Evolutionary conservation across 352 stramenopile genomes (phyloP), one percentile per base, ranked within the genome.

Genomic region (Phytophthora macrochlamydospora): DNA sequence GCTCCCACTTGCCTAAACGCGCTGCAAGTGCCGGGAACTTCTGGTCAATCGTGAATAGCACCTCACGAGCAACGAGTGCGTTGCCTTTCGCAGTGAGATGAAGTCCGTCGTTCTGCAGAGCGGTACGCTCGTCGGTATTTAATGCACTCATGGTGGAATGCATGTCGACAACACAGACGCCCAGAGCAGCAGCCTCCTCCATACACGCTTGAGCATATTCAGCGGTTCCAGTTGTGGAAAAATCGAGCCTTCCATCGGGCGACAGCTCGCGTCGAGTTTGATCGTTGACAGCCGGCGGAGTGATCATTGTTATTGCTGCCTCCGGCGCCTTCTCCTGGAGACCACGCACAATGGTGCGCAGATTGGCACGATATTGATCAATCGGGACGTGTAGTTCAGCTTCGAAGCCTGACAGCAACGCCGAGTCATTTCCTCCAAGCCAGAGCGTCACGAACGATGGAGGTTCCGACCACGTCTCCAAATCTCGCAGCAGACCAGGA

Each of bases 401-500:
- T 32, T 73, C 59, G 31, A 54, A 62, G 1, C 80, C 80, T 11
- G 59, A 65, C 12, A 54, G 48, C 12, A 89, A 59, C 3, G 81
- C 78, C 13, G 83, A 81, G 57, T 91, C 83, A 43, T 91, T 91
- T 24, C 78, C 71, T 32, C 80, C 83, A n/a, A 91, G 69, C 75
- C 76, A 89, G 2, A 91, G 51, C 7, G 73, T 72, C 65, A 87
- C 73, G 4, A 87, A 46, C 31, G 65, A 54, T 42, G 75, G 73
- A 35, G 67, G 40, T 13, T 61, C 37, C 9, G 67, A 49, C 75
- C 62, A 69, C 2, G 45, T 49, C 13, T 13, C 40, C 33, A 87
- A 40, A 33, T 84, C 78, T 6, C 65, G 30, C 29, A 45, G 52
- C 11, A 87, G 24, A 38, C 30, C 52, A 0, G 75, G 75, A 1